phyloP scores from a whole-genome alignment of 2,329 filamentous ascomycete species.

The Ceratocystis eucalypticola region DNA sequence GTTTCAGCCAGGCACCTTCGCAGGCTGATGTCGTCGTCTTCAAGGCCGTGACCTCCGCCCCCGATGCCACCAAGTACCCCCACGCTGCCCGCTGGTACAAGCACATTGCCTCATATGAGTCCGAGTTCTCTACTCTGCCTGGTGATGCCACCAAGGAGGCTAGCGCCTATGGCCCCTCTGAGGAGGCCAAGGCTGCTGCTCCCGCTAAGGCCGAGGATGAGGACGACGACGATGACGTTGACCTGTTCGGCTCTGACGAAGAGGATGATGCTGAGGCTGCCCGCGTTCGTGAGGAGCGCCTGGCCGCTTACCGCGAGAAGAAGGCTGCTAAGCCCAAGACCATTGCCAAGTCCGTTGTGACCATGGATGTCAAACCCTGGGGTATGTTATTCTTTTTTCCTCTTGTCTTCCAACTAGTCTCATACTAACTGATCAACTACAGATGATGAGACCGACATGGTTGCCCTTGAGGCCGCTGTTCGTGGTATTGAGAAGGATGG shows the following conservation, averaged over 20 bases:
- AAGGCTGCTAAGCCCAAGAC: constrained; percentile 88
- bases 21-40: constrained; percentile 94
- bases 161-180: constrained; percentile 75
- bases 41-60: constrained; percentile 70
- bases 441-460: constrained; percentile 93
- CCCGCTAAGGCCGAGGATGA: constrained; percentile 62
- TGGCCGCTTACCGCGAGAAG: constrained; percentile 92
- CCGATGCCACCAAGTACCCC: constrained; percentile 71
- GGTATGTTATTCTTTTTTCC: constrained; percentile 50
- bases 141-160: constrained; percentile 83
- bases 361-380: constrained; percentile 96
- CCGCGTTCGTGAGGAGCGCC: constrained; percentile 71
- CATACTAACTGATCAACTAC: constrained; percentile 22
- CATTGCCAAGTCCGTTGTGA: constrained; percentile 90
- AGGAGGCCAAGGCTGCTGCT: constrained; percentile 68
- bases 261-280: constrained; percentile 84
- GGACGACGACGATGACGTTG: constrained; percentile 59
- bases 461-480: constrained; percentile 64
- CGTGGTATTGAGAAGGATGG: constrained; percentile 80
- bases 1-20: constrained; percentile 47
- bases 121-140: constrained; percentile 79
- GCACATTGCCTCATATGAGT: constrained; percentile 87
- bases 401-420: background rate
- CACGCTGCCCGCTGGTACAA: constrained; percentile 97
- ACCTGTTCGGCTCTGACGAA: constrained; percentile 89